phyloP scores from a whole-genome alignment of 2,329 filamentous ascomycete species.

The Colletotrichum eleusines region DNA sequence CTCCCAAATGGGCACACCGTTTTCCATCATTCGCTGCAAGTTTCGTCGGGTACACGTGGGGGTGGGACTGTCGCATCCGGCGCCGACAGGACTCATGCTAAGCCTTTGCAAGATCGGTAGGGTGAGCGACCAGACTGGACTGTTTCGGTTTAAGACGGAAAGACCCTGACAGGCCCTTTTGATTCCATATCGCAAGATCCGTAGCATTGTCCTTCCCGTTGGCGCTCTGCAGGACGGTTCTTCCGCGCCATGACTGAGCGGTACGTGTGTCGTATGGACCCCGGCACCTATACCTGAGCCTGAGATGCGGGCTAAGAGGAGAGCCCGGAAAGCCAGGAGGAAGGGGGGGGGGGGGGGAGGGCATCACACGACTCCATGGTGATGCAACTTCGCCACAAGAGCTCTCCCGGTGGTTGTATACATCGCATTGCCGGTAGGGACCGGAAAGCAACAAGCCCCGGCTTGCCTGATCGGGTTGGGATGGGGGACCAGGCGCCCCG shows the following conservation, averaged over 20 bases:
- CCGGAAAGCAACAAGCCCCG: slow-evolving; percentile 3
- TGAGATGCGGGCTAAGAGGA: neutral
- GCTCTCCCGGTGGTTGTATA: neutral
- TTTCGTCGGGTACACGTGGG: slow-evolving; percentile 58
- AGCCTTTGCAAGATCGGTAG: slow-evolving; percentile 60
- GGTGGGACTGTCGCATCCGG: slow-evolving; percentile 53
- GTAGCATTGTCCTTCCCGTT: neutral
- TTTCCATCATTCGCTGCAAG: slow-evolving; percentile 51
- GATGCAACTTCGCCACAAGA: neutral
- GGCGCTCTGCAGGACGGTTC: neutral
- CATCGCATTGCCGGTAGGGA: slow-evolving; percentile 3
- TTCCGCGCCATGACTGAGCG: neutral
- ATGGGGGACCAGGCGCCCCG: neutral
- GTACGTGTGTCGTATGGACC: neutral
- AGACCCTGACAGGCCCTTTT: slow-evolving; percentile 46
- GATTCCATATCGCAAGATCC: slow-evolving; percentile 13
- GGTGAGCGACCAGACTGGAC: slow-evolving; percentile 47
- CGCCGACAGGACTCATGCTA: slow-evolving; percentile 44
- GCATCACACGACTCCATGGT: slow-evolving; percentile 2
- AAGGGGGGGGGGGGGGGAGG: too few species aligned
- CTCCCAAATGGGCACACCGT: slow-evolving; percentile 46
- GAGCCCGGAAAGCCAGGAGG: neutral
- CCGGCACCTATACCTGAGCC: neutral
- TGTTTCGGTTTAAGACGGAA: slow-evolving; percentile 44
- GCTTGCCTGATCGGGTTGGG: neutral